Base-by-base conservation (phyloP, 176 grass and related monocot species). In the Carex littledalei region DNA sequence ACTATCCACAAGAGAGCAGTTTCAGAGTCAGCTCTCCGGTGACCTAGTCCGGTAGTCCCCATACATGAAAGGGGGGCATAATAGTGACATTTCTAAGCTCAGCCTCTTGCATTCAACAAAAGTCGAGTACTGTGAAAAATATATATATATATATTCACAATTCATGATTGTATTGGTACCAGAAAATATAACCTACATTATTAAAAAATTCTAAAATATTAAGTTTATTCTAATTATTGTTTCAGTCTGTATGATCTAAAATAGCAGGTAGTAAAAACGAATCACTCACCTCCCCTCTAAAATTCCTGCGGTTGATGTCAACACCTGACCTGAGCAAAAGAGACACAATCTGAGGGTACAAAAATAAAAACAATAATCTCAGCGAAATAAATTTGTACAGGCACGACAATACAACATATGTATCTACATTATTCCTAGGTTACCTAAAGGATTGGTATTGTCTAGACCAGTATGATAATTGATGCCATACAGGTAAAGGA, bases 251-350 rank as follows among this genome's bases (percentile, higher is more conserved):
- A 74, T 1, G n/a, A 50, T 21, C 8, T 12, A 74, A 74, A 74
- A 24, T 22, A 75, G 20, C n/a, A 14, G 9, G 71, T 24, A 29
- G 9, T 13, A 76, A 37, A 45, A 71, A 71, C 3, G 1, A 41
- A 71, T 45, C 0, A 76, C 71, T 53, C 71, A 95, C 95, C 93
- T 98, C 93, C 0, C 95, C 93, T 78, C 95, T 86, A 50, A 92
- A 95, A 64, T 98, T 95, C 86, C 91, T 86, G 32, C 93, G 91
- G 76, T 95, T 98, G 82, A 98, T 92, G 45, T 98, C 95, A 11
- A 95, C 93, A 5, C 95, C 95, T 17, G 89, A 93, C 83, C 95
- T 89, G 49, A 98, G 88, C 85, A 98, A 87, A 2, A 98, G 85
- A 66, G 95, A 92, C 16, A 98, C 93, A 78, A 98, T 98, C 95